A percentile compares a stretch with the other conserved stretches of the same genome.
phyloP scores from a whole-genome alignment of 208 protist species.

The Wallacemonas sp. region DNA sequence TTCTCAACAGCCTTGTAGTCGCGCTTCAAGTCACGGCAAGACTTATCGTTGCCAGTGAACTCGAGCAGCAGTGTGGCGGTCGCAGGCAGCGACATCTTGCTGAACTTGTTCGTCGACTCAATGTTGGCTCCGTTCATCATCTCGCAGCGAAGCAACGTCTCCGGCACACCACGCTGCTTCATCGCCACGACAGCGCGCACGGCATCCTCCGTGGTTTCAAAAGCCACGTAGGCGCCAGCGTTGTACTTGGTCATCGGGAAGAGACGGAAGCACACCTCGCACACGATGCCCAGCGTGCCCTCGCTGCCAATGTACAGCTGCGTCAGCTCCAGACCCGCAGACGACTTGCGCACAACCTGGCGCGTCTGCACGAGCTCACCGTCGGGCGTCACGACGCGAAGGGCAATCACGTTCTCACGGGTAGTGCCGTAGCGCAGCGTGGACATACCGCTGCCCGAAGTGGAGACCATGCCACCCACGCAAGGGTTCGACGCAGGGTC shows the following conservation, averaged over 20 bases:
- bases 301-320: conserved; percentile 89
- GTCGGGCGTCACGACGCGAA: conserved; percentile 59
- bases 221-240: conserved; percentile 47
- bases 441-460: conserved; percentile 71
- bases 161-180: conserved; percentile 43
- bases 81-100: conserved; percentile 36
- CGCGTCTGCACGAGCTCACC: conserved; percentile 66
- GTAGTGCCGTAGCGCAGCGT: conserved; percentile 86
- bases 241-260: conserved; percentile 42
- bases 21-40: conserved; percentile 54
- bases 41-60: conserved; percentile 53
- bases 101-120: conserved; percentile 51
- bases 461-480: conserved; percentile 80
- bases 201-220: conserved; percentile 47
- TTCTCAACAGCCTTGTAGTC: conserved; percentile 48
- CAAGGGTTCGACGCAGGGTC: conserved; percentile 59
- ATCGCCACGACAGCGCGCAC: conserved; percentile 53
- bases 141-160: conserved; percentile 73
- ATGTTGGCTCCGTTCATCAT: conserved; percentile 61
- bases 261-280: conserved; percentile 75
- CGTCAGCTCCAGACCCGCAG: conserved; percentile 89
- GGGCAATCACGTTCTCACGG: conserved; percentile 71
- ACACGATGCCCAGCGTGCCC: conserved; percentile 89
- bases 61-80: conserved; percentile 79
- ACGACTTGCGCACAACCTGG: conserved; percentile 81